These are phyloP conservation scores for Pseudevernia furfuracea DNA, from an alignment of 495 filamentous ascomycete genomes.

Conservation along the genomic window DNA sequence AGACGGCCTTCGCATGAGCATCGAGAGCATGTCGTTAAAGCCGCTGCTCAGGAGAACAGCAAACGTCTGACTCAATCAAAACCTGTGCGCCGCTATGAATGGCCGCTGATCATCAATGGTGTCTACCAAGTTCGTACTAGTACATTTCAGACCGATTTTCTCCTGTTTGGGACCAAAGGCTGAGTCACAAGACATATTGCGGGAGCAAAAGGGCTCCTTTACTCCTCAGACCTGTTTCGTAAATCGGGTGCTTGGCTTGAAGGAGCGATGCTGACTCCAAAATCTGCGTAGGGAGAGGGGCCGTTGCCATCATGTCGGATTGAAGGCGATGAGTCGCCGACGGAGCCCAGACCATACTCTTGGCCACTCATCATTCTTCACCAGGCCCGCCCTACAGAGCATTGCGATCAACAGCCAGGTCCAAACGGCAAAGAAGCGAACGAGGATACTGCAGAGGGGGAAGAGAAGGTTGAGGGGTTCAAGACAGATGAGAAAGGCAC, in stretches of 20 bases:
- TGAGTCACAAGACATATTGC: no score
- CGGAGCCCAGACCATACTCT: background rate
- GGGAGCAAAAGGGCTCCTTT: no score
- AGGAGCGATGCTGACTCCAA: no score
- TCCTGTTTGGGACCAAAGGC: no score
- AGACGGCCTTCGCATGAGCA: background rate
- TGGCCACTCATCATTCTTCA: conserved; percentile 4
- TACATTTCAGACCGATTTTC: no score
- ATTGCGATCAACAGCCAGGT: background rate
- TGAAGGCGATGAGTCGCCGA: background rate
- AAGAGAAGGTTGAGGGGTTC: background rate
- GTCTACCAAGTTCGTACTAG: no score
- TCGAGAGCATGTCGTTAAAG: background rate
- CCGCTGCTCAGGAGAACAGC: background rate
- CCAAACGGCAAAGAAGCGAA: background rate
- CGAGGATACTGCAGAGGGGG: background rate
- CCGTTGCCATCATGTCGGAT: background rate
- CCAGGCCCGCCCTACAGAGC: background rate
- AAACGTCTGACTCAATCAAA: background rate
- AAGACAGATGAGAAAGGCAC: background rate
- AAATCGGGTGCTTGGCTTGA: no score
- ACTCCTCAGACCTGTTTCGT: no score
- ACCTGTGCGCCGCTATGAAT: background rate
- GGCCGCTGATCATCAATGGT: background rate
- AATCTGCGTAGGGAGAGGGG: background rate